These are phyloP conservation scores for Suillus plorans DNA, from an alignment of 768 basidiomycete genomes.

Conservation along the genomic window DNA sequence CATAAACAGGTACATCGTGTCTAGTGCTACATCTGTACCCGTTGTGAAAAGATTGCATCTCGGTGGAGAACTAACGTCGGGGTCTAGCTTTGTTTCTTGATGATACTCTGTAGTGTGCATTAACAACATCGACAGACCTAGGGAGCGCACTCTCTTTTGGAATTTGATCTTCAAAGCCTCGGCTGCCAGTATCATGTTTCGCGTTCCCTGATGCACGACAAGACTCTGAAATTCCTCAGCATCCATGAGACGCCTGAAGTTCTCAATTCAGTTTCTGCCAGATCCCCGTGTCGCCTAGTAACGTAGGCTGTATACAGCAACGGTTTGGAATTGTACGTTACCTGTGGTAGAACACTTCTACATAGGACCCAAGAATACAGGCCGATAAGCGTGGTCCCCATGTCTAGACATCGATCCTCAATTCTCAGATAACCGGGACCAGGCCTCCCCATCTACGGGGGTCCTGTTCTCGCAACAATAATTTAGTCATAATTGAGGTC, in stretches of 20 bases:
- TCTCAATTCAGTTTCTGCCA: background rate
- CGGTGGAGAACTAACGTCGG: background rate
- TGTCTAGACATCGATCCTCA: no score
- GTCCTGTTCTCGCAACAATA: no score
- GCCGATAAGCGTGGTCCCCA: no score
- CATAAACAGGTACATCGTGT: background rate
- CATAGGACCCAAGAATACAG: no score
- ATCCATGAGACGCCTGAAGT: background rate
- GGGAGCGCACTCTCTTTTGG: no score
- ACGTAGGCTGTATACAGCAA: no score
- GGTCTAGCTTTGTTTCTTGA: background rate
- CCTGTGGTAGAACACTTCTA: no score
- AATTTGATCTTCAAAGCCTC: background rate
- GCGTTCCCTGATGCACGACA: background rate
- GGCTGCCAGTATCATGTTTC: background rate
- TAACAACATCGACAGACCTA: background rate
- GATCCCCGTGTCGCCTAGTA: background rate
- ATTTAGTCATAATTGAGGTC: no score
- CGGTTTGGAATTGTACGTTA: no score
- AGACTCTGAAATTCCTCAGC: background rate
- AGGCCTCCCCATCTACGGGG: no score
- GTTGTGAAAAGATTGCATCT: background rate
- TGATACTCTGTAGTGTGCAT: background rate
- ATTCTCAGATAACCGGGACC: no score
- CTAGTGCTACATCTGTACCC: background rate